Evolutionary conservation across 768 basidiomycete genomes (phyloP).

Genomic region (Lactarius psammicola): DNA sequence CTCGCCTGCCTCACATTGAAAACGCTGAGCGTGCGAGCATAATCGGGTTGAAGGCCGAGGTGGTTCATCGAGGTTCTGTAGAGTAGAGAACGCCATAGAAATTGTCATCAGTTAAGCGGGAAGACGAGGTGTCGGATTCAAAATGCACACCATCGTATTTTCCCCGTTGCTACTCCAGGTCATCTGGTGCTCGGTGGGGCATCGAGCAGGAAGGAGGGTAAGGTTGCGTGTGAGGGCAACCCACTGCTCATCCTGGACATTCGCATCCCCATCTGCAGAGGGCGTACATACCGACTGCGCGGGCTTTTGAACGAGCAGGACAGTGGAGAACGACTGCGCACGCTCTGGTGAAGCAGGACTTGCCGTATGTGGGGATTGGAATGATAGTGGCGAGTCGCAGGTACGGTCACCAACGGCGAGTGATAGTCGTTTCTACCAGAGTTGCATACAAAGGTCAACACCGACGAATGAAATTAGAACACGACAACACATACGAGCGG

Average conservation of each 20-base stretch:
- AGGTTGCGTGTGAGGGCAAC: constrained; percentile 67
- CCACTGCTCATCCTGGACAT: constrained; percentile 57
- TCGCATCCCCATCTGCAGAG: constrained; percentile 24
- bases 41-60: constrained; percentile 14
- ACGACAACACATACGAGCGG: constrained; percentile 48
- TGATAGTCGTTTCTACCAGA: constrained; percentile 54
- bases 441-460: neutral
- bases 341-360: constrained; percentile 33
- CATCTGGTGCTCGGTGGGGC: neutral
- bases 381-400: constrained; percentile 19
- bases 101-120: constrained; percentile 1
- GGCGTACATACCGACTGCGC: neutral
- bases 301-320: constrained; percentile 6
- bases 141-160: constrained; percentile 42
- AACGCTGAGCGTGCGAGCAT: constrained; percentile 17
- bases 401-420: constrained; percentile 39
- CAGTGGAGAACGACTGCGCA: constrained; percentile 1
- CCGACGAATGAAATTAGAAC: neutral
- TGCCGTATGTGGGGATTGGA: constrained; percentile 25
- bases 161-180: constrained; percentile 37
- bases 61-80: constrained; percentile 21
- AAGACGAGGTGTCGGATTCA: neutral
- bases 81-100: constrained; percentile 15
- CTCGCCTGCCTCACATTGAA: constrained; percentile 14
- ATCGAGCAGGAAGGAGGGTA: constrained; percentile 41